Evolutionary conservation across 495 filamentous ascomycete genomes (phyloP).

Genomic region (Penicillium flavigenum): DNA sequence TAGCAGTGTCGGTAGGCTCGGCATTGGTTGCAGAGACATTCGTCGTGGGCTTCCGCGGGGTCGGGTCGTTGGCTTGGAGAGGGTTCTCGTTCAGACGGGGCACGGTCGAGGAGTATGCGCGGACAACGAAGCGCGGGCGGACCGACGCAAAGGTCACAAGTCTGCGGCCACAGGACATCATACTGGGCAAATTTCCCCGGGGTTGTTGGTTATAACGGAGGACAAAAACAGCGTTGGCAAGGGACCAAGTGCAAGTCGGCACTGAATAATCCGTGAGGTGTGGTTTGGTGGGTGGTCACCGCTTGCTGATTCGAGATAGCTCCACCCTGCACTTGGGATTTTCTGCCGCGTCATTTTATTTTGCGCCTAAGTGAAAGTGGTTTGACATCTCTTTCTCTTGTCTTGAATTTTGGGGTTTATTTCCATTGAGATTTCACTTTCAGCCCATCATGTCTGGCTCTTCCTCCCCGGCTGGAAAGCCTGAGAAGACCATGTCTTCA

Average conservation of each 20-base stretch:
- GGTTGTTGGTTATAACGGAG: constrained; percentile 15
- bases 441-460: constrained; percentile 38
- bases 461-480: constrained; percentile 35
- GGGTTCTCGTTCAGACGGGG: constrained; percentile 50
- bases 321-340: constrained; percentile 11
- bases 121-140: constrained; percentile 38
- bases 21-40: constrained; percentile 64
- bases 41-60: constrained; percentile 43
- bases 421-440: constrained; percentile 17
- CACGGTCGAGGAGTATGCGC: constrained; percentile 50
- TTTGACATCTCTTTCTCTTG: constrained; percentile 5
- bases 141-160: constrained; percentile 41
- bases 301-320: constrained; percentile 15
- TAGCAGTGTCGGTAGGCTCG: constrained; percentile 47
- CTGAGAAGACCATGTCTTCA: constrained; percentile 78
- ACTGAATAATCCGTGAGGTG: constrained; percentile 36
- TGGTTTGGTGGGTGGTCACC: constrained; percentile 28
- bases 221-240: constrained; percentile 19
- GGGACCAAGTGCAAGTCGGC: constrained; percentile 27
- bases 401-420: not conserved
- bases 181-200: constrained; percentile 39
- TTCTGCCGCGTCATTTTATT: constrained; percentile 27
- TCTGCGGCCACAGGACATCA: constrained; percentile 58
- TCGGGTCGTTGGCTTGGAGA: constrained; percentile 55
- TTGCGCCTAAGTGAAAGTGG: constrained; percentile 3